Conservation (phyloP, 805 yeast species). For the Debaryomyces hansenii region DNA sequence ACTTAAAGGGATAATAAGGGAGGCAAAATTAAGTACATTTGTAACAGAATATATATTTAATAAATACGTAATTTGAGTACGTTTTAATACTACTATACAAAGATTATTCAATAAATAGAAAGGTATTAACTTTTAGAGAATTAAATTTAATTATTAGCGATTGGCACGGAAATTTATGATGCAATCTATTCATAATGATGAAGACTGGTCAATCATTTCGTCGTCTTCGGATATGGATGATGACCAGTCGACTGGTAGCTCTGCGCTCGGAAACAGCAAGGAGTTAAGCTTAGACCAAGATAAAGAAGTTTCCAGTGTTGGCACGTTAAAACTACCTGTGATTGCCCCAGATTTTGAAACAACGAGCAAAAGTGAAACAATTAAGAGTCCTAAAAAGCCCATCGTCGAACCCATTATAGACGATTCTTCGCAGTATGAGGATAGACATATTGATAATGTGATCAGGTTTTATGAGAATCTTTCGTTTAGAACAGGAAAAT, state of each 20-base stretch:
- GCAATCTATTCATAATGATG: constrained; percentile 24
- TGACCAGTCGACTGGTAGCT: constrained; percentile 24
- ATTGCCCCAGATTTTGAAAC: constrained; percentile 1
- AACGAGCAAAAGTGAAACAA: neutral
- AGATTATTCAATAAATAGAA: neutral
- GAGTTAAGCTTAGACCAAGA: neutral
- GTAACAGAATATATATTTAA: neutral
- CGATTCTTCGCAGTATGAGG: neutral
- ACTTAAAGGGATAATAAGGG: neutral
- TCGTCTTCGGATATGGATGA: constrained; percentile 42
- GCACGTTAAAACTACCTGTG: constrained; percentile 16
- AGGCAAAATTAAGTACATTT: neutral
- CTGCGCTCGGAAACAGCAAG: neutral
- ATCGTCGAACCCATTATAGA: neutral
- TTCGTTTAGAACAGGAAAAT: constrained; percentile 6
- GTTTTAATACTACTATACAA: neutral
- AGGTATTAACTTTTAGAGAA: neutral
- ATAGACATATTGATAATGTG: constrained; percentile 2
- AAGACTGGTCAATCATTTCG: constrained; percentile 47
- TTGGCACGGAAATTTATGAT: constrained; percentile 1
- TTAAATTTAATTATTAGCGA: neutral
- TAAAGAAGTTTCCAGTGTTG: constrained; percentile 12
- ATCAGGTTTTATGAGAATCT: constrained; percentile 26
- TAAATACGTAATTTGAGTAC: neutral
- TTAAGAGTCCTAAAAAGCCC: neutral